Conservation (phyloP, 345 rosid species). For the Aegle marmelos region DNA sequence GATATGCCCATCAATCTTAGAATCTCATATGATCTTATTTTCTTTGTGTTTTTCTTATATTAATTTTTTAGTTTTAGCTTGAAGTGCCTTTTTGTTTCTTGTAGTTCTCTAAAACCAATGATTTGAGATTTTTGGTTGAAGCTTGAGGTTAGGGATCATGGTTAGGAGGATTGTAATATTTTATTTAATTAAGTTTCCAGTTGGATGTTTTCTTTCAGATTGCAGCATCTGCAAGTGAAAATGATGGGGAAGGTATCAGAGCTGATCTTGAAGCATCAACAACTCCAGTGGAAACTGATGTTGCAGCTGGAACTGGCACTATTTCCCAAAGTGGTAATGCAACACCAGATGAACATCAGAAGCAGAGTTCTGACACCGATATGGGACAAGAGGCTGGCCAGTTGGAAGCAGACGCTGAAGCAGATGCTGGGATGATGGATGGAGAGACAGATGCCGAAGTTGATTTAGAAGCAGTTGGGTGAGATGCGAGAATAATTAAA, state of each 20-base stretch:
- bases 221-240: conserved; percentile 59
- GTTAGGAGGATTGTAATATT: neutral
- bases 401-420: conserved; percentile 57
- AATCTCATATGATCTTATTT: neutral
- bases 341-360: conserved; percentile 71
- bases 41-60: neutral
- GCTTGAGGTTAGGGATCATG: neutral
- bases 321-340: conserved; percentile 48
- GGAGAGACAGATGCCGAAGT: conserved; percentile 78
- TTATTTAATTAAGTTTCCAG: neutral
- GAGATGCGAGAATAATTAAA: neutral
- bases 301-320: conserved; percentile 23
- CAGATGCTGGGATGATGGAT: conserved; percentile 50
- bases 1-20: neutral
- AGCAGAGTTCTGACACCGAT: conserved; percentile 69
- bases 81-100: neutral
- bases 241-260: conserved; percentile 60
- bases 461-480: conserved; percentile 45
- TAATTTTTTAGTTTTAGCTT: neutral
- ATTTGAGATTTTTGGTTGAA: neutral
- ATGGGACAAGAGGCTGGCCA: conserved; percentile 77
- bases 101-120: neutral
- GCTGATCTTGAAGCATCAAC: conserved; percentile 50
- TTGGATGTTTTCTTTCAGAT: conserved; percentile 17
- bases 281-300: conserved; percentile 66